These are phyloP conservation scores for Suillus lakei DNA, from an alignment of 768 basidiomycete genomes.

Conservation along the genomic window DNA sequence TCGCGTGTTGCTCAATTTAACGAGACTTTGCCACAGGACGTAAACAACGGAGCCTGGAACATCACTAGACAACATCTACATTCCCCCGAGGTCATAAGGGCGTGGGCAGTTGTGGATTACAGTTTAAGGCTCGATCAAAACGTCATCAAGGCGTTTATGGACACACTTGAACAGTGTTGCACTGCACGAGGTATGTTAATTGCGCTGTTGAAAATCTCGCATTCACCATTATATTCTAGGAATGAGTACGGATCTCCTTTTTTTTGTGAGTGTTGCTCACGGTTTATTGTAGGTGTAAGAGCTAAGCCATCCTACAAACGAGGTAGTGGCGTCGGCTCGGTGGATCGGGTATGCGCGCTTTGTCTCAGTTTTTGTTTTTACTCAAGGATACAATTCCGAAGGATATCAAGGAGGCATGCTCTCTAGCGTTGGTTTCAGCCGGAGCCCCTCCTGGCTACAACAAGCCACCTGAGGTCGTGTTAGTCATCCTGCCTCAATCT, in stretches of 20 bases:
- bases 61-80: constrained; percentile 33
- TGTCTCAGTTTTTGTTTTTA: not conserved
- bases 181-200: constrained; percentile 31
- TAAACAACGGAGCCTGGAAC: constrained; percentile 43
- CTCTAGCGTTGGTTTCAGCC: not conserved
- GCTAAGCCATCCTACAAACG: constrained; percentile 9
- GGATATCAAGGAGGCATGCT: constrained; percentile 19
- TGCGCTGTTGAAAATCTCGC: not conserved
- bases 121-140: constrained; percentile 12
- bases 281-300: constrained; percentile 4
- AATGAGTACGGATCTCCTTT: constrained; percentile 25
- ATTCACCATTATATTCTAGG: constrained; percentile 17
- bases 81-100: constrained; percentile 27
- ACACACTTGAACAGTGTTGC: constrained; percentile 32
- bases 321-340: constrained; percentile 7
- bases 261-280: not conserved
- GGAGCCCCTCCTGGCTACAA: constrained; percentile 1
- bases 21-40: constrained; percentile 20
- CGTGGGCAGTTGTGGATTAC: constrained; percentile 46
- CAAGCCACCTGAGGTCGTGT: constrained; percentile 38
- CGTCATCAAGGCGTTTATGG: constrained; percentile 23
- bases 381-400: constrained; percentile 20
- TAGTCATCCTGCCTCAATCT: constrained; percentile 56
- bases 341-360: not conserved
- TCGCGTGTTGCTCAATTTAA: not conserved